Base-by-base conservation (phyloP, 257 asterid species). In the Penstemon newberryi region DNA sequence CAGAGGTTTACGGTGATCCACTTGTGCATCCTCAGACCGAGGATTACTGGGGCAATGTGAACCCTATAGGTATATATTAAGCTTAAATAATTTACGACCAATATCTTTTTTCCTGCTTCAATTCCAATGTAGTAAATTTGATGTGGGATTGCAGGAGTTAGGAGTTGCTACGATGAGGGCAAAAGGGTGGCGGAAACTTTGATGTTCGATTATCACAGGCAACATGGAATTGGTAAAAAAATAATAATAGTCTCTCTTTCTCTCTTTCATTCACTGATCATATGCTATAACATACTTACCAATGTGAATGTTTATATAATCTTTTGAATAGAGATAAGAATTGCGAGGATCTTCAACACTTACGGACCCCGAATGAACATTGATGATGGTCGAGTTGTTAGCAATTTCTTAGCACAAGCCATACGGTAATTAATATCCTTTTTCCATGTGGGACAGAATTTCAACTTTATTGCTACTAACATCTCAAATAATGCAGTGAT, bases 281-380 rank as follows among this genome's bases (percentile, higher is more conserved):
- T 25, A 25, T 25, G 33, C 2, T 25, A 25, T 25, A 15, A 2
- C 33, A 2, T 67, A 75, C 40, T 68, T 69, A 69, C 71, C 33
- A 65, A 33, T 43, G 52, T 11, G 46, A 81, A 45, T 63, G 45
- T 63, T 46, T 43, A 39, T 19, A 18, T 79, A 61, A 18, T 15
- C 56, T 36, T 8, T 59, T 7, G 42, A 7, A n/a, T 70, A 92
- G 98, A 92, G 83, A 92, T 92, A 68, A 70, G 98, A 19, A 86
- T 92, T 80, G 98, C 98, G 49, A 79, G 97, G 78, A 88, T 92
- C 79, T 92, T 92, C 89, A 92, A 92, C 80, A 92, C 98, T 8
- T 92, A 92, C 55, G 98, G 98, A 9, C 98, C 98, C 47, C 94
- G 98, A 36, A 92, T 92, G 98, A 92, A 92, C 73, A 92, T 92